phyloP scores from a whole-genome alignment of 2,329 filamentous ascomycete species.

The Ophiostoma sp. region DNA sequence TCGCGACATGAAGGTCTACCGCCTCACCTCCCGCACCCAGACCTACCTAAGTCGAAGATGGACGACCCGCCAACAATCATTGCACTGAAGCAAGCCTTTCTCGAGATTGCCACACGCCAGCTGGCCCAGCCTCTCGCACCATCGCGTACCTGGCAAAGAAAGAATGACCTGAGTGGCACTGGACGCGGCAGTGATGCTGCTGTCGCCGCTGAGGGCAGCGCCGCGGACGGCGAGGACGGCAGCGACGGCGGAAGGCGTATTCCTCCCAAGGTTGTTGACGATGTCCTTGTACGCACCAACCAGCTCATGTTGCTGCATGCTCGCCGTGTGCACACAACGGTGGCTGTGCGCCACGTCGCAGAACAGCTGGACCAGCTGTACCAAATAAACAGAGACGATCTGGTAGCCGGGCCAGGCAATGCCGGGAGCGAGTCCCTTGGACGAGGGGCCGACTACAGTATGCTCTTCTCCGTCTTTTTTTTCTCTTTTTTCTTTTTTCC shows the following conservation, averaged over 20 bases:
- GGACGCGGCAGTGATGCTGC: constrained; percentile 34
- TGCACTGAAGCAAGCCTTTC: constrained; percentile 64
- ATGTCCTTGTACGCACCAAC: constrained; percentile 60
- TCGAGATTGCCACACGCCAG: constrained; percentile 61
- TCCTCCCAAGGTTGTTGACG: constrained; percentile 53
- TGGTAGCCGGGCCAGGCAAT: constrained; percentile 28
- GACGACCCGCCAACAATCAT: constrained; percentile 55
- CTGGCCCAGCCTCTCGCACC: constrained; percentile 61
- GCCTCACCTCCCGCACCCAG: neutral
- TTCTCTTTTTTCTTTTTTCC: neutral
- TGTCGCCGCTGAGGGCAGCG: neutral
- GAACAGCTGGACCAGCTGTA: constrained; percentile 72
- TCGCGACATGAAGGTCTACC: neutral
- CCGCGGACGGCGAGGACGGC: constrained; percentile 21
- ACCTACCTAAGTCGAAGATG: constrained; percentile 4
- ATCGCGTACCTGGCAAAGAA: constrained; percentile 53
- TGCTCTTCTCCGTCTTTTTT: constrained; percentile 24
- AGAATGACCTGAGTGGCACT: constrained; percentile 41
- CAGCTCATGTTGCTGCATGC: constrained; percentile 64
- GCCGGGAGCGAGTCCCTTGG: constrained; percentile 20
- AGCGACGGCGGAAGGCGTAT: constrained; percentile 39
- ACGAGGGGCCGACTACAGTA: constrained; percentile 49
- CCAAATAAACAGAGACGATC: constrained; percentile 38
- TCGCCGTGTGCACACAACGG: constrained; percentile 64
- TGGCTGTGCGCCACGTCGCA: constrained; percentile 69